Base-by-base conservation (phyloP, 208 protist genomes). In the Lotmaria passim region DNA sequence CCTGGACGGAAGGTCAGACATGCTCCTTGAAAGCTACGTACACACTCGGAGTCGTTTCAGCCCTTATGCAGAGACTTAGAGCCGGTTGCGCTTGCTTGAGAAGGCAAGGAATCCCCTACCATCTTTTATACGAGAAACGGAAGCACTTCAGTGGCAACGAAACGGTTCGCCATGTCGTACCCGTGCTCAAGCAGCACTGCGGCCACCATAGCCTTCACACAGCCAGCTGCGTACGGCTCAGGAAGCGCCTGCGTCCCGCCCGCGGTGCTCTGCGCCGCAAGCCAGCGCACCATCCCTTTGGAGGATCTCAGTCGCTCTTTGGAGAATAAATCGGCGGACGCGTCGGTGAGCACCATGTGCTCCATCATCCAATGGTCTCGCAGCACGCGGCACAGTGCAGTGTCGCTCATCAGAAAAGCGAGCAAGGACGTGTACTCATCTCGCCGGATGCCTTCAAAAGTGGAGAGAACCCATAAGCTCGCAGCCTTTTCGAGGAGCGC, bases 291-390 rank as follows among this genome's bases (percentile, higher is more conserved):
- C 28, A 93, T 69, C 12, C 81, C 85, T 39, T 82, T 81, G 14
- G 87, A 69, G 2, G 84, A 87, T 19, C 59, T 71, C 33, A 83
- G 53, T 41, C 82, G 75, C 48, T 85, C 64, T n/a, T 64, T 56
- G 3, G 81, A 77, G 63, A 96, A 79, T 33, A 93, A 58, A 23
- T 92, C 74, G 14, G 86, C 78, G 3, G 84, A 86, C 24, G 82
- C 81, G 65, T 96, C 92, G n/a, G 92, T 92, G 11, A 96, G 78
- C 3, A 96, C 71, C 82, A 96, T 83, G 81, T 90, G 69, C 51
- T 93, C 87, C 65, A 96, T 68, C 30, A 75, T 61, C 89, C 92
- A 96, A n/a, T 78, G 73, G 44, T 82, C 68, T 31, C 87, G 78
- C 51, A 96, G 70, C 2, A 93, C 71, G 12, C 67, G 71, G 66